A percentile compares a stretch with the other conserved stretches of the same genome.
Conservation (phyloP, 2,329 filamentous ascomycete species). For the Alternaria rosae region DNA sequence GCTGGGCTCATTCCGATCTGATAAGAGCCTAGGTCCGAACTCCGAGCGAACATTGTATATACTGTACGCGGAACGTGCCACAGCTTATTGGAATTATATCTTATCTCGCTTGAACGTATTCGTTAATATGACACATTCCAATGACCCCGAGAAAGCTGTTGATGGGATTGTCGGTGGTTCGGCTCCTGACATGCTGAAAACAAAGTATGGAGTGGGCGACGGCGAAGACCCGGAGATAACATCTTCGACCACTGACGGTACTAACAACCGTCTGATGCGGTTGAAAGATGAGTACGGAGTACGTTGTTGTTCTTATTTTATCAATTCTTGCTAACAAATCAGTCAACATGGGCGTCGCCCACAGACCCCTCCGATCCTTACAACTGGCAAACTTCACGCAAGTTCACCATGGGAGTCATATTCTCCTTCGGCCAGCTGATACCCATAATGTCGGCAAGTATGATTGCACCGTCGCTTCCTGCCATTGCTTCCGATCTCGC, state of each 20-base stretch:
- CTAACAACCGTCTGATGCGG: not conserved
- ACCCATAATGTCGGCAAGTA: constrained; percentile 22
- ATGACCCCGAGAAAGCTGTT: not conserved
- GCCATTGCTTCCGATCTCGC: constrained; percentile 17
- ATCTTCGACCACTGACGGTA: not conserved
- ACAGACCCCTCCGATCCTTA: constrained; percentile 40
- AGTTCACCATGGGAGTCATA: constrained; percentile 21
- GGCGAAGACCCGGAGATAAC: constrained; percentile 1
- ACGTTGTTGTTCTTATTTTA: not conserved
- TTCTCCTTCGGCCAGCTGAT: constrained; percentile 23
- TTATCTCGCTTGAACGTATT: not conserved
- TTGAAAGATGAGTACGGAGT: not conserved
- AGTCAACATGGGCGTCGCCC: constrained; percentile 7
- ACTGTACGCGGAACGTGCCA: not conserved
- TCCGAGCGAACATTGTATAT: not conserved
- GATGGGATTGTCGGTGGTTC: not conserved
- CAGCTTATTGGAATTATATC: not conserved
- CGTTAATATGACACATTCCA: not conserved
- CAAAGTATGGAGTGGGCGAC: not conserved
- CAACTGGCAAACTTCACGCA: constrained; percentile 36
- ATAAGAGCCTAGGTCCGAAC: not conserved
- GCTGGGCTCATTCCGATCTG: not conserved
- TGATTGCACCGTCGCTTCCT: constrained; percentile 20
- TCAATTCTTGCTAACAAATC: not conserved
- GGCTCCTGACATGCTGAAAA: not conserved